Conservation (phyloP, 2,329 filamentous ascomycete species). For the Hypoxylon sp. region DNA sequence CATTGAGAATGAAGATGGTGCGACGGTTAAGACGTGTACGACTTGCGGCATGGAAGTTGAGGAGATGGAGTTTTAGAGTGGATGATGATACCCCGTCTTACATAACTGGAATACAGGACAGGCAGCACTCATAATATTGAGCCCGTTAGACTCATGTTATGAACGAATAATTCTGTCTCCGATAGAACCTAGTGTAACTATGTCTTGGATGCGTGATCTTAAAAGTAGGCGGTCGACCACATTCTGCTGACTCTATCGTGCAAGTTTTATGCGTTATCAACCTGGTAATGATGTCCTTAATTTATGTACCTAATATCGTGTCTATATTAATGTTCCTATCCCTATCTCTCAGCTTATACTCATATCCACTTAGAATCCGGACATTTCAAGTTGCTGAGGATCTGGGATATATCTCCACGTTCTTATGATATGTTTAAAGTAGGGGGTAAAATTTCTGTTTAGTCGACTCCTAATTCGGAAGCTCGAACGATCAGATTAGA, state of each 20-base stretch:
- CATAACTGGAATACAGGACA: neutral
- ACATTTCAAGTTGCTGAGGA: too few species aligned
- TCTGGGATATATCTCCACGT: too few species aligned
- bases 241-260: neutral
- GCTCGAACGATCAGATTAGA: too few species aligned
- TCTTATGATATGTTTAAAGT: too few species aligned
- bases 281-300: too few species aligned
- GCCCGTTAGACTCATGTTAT: neutral
- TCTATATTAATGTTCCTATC: too few species aligned
- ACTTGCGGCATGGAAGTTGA: slow-evolving; percentile 85
- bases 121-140: neutral
- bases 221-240: neutral
- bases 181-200: neutral
- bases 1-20: slow-evolving; percentile 78
- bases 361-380: too few species aligned
- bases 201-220: neutral
- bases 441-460: too few species aligned
- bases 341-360: too few species aligned
- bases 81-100: slow-evolving; percentile 27
- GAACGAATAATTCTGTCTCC: neutral
- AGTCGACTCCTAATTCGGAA: too few species aligned
- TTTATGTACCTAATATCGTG: too few species aligned
- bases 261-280: too few species aligned
- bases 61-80: slow-evolving; percentile 74
- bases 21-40: slow-evolving; percentile 84